A percentile compares a stretch with the other conserved stretches of the same genome.
phyloP scores from a whole-genome alignment of 139 green algal species.

The Astrephomene gubernaculifera region DNA sequence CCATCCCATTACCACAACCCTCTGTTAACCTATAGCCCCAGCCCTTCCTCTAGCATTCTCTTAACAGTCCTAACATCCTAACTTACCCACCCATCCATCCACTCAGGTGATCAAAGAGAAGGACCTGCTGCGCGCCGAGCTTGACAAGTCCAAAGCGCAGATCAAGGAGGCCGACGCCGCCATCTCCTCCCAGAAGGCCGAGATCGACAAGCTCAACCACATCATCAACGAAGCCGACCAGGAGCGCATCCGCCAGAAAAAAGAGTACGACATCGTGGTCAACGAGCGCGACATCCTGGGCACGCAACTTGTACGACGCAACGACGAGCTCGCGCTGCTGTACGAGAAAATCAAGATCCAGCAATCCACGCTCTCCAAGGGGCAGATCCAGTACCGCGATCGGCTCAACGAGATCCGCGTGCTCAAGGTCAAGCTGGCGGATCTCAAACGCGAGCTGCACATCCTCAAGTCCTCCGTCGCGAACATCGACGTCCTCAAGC shows the following conservation, averaged over 20 bases:
- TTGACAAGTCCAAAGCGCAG: constrained; percentile 83
- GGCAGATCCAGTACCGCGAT: constrained; percentile 92
- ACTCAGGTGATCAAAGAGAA: constrained; percentile 91
- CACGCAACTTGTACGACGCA: constrained; percentile 88
- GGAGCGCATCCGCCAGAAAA: constrained; percentile 85
- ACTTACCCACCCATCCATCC: too few species aligned
- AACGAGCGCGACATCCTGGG: constrained; percentile 92
- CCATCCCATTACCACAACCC: too few species aligned
- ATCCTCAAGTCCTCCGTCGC: constrained; percentile 82
- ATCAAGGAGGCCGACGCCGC: constrained; percentile 86
- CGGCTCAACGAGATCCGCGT: constrained; percentile 90
- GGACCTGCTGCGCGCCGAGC: constrained; percentile 83
- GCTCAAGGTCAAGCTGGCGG: constrained; percentile 88
- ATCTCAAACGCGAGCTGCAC: constrained; percentile 87
- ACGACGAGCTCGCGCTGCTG: constrained; percentile 94
- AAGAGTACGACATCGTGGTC: constrained; percentile 91
- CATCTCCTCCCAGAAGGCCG: constrained; percentile 70
- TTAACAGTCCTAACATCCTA: too few species aligned
- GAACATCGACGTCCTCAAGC: constrained; percentile 91
- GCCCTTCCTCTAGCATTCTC: too few species aligned
- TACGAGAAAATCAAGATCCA: constrained; percentile 98
- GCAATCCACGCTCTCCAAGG: constrained; percentile 84
- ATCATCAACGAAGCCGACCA: constrained; percentile 85
- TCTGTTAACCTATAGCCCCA: too few species aligned
- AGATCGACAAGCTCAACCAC: constrained; percentile 89